Percentiles rank a stretch among this genome's conserved stretches.
phyloP scores from a whole-genome alignment of 495 filamentous ascomycete genomes.

The Penicillium odoratum region DNA sequence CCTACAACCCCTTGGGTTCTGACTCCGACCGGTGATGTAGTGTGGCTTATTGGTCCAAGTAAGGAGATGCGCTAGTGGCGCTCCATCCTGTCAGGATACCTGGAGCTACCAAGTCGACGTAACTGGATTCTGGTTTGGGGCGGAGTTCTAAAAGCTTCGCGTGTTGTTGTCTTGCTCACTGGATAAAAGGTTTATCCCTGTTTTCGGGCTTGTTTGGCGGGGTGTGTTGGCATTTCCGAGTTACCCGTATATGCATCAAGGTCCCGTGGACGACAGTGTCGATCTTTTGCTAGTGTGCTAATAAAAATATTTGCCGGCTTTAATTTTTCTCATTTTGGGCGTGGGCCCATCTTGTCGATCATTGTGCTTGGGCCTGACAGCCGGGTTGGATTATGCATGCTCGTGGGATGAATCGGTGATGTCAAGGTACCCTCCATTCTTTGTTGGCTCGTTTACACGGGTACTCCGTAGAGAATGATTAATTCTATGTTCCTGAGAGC shows the following conservation, averaged over 20 bases:
- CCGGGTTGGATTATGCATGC: background rate
- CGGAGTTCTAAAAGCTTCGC: background rate
- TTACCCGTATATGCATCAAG: background rate
- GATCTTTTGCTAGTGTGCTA: background rate
- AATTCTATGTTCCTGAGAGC: constrained; percentile 6
- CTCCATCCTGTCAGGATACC: constrained; percentile 13
- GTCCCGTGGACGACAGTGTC: constrained; percentile 2
- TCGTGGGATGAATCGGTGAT: constrained; percentile 1
- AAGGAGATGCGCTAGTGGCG: constrained; percentile 17
- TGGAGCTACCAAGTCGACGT: background rate
- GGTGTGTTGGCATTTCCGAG: background rate
- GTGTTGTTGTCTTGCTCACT: background rate
- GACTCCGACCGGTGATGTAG: constrained; percentile 12
- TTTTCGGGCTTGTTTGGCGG: background rate
- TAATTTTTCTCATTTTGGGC: background rate
- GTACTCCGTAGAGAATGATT: background rate
- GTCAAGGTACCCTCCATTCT: background rate
- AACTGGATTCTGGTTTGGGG: background rate
- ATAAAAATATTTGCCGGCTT: background rate
- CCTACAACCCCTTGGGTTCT: constrained; percentile 2
- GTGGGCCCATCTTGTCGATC: background rate
- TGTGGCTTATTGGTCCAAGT: constrained; percentile 18
- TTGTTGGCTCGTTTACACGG: background rate
- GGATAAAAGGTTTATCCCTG: background rate
- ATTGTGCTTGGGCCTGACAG: constrained; percentile 3